A percentile compares a stretch with the other conserved stretches of the same genome.
These are phyloP conservation scores for Serendipita vermifera DNA, from an alignment of 768 basidiomycete species.

Conservation along the genomic window DNA sequence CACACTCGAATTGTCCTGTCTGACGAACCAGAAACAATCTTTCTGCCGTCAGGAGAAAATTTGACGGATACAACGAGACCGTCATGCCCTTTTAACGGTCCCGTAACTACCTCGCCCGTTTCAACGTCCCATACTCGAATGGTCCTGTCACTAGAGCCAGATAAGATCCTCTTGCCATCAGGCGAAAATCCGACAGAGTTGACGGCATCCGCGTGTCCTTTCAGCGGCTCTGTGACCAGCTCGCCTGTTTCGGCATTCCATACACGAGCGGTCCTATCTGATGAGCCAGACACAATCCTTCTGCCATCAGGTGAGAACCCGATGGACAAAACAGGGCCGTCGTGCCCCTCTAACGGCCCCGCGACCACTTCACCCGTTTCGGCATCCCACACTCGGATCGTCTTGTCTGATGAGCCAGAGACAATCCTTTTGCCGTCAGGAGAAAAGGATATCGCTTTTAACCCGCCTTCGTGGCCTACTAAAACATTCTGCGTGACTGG, in stretches of 20 bases:
- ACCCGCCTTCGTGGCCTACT: not conserved
- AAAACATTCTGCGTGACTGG: not conserved
- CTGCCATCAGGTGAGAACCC: not conserved
- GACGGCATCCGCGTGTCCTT: not conserved
- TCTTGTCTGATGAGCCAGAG: not conserved
- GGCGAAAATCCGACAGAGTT: not conserved
- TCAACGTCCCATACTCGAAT: not conserved
- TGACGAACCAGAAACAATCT: not conserved
- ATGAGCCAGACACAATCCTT: not conserved
- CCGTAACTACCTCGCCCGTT: not conserved
- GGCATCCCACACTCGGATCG: constrained; percentile 18
- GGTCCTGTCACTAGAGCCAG: not conserved
- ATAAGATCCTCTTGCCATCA: no score
- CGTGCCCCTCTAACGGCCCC: not conserved
- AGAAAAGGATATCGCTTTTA: not conserved
- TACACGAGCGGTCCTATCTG: not conserved
- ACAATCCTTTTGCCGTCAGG: not conserved
- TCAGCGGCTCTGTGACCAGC: not conserved
- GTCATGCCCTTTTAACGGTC: not conserved
- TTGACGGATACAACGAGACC: not conserved
- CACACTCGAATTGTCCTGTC: not conserved
- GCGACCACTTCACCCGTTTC: not conserved
- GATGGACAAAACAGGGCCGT: not conserved
- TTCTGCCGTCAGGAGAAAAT: not conserved
- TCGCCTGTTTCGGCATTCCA: not conserved